Percentiles rank a stretch among this genome's conserved stretches.
Evolutionary conservation across 2,329 filamentous ascomycete genomes (phyloP).

Genomic region (Pseudogymnoascus sp.): DNA sequence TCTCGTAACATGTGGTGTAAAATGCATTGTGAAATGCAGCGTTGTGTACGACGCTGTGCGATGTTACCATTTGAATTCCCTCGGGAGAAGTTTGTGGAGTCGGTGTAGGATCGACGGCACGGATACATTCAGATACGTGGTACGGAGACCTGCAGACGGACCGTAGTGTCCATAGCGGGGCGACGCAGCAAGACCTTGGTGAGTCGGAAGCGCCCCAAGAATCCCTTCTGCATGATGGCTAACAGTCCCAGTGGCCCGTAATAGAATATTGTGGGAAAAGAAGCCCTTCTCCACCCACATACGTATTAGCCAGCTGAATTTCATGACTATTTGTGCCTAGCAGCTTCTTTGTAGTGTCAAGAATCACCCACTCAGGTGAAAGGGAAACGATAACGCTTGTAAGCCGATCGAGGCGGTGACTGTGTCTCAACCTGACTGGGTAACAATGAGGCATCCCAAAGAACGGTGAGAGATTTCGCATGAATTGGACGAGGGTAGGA

Average conservation of each 20-base stretch:
- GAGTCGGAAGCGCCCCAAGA: slow-evolving; percentile 5
- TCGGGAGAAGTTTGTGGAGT: slow-evolving; percentile 6
- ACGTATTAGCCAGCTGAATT: slow-evolving; percentile 8
- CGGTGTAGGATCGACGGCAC: slow-evolving; percentile 3
- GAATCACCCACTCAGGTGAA: slow-evolving; percentile 5
- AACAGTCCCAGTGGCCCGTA: not conserved
- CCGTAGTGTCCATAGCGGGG: slow-evolving; percentile 8
- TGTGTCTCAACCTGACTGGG: slow-evolving; percentile 7
- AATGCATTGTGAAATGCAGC: not conserved
- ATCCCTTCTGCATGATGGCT: slow-evolving; percentile 4
- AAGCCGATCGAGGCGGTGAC: slow-evolving; percentile 8
- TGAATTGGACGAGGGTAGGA: slow-evolving; percentile 1
- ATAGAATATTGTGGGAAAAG: slow-evolving; percentile 1
- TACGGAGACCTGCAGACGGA: slow-evolving; percentile 8
- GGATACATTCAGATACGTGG: not conserved
- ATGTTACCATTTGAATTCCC: not conserved
- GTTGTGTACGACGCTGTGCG: not conserved
- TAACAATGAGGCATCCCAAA: slow-evolving; percentile 6
- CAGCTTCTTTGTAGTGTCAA: not conserved
- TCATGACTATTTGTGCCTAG: not conserved
- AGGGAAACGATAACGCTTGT: slow-evolving; percentile 3
- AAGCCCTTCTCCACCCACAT: slow-evolving; percentile 8
- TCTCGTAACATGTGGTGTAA: slow-evolving; percentile 1
- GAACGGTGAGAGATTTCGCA: slow-evolving; percentile 5
- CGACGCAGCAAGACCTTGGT: not conserved